These are phyloP conservation scores for Oropetium thomaeum DNA, from an alignment of 176 grass and related monocot species.

Conservation along the genomic window DNA sequence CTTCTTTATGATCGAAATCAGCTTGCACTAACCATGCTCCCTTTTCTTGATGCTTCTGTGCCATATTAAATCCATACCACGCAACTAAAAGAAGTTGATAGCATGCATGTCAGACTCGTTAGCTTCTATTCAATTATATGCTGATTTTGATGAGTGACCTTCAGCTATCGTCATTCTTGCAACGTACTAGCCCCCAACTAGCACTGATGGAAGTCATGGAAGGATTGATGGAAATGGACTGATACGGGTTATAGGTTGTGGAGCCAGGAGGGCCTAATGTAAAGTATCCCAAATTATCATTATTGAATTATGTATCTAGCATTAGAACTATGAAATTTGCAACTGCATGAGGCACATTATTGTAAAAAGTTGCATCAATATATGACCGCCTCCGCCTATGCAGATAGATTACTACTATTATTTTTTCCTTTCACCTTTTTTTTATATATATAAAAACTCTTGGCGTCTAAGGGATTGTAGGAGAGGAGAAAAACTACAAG, in stretches of 20 bases:
- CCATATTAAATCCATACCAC: not conserved
- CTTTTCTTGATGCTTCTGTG: not conserved
- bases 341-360: too few species aligned
- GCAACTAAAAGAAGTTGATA: not conserved
- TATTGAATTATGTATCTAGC: too few species aligned
- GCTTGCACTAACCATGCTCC: not conserved
- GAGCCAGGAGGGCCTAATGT: not conserved
- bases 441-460: too few species aligned
- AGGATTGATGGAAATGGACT: not conserved
- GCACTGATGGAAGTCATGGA: not conserved
- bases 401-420: not conserved
- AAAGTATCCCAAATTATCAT: not conserved
- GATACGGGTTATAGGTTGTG: not conserved
- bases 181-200: slow-evolving; percentile 8
- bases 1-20: not conserved
- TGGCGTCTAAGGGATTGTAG: not conserved
- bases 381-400: too few species aligned
- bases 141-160: slow-evolving; percentile 11
- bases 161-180: slow-evolving; percentile 18
- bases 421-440: not conserved
- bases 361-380: too few species aligned
- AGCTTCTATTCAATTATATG: slow-evolving; percentile 24
- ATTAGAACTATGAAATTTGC: too few species aligned
- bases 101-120: not conserved
- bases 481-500: not conserved